Base-by-base conservation (phyloP, 2,329 filamentous ascomycete species). In the Hymenotorrendiella dingleyae region DNA sequence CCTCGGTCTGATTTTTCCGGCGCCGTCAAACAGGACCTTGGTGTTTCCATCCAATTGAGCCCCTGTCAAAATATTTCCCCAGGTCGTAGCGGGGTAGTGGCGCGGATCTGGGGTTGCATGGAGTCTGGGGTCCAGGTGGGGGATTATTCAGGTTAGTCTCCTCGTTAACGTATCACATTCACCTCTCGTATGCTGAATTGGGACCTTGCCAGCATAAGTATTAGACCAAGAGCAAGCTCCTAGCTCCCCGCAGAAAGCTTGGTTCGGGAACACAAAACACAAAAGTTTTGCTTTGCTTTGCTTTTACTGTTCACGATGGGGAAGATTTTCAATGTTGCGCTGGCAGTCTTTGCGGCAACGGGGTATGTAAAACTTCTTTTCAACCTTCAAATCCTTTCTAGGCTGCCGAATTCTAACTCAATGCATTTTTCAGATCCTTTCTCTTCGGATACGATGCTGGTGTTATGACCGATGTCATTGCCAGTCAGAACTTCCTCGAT, bases 311-410 rank as follows among this genome's bases (percentile, higher is more conserved):
- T 27, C 41, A 47, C 30, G 35, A 69, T 69, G 66, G 67, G 66
- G 36, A 61, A 62, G 42, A 33, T 62, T 34, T 70, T 68, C 58
- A 70, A 67, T 43, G 50, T 68, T 38, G 55, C 55, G 8, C 58
- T 70, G 23, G 65, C 66, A 17, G 44, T 64, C n/a, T 70, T 69
- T 37, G 66, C 65, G 33, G 64, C 59, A 19, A 69, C 66, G 6
- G 67, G 58, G 55, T 56, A 36, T 27, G 48, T 40, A 23, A 20
- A 22, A 12, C 33, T 22, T 6, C 6, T 22, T 9, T 20, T 20
- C 19, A 5, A 36, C 19, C 8, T 37, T 14, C 5, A 26, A n/a
- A n/a, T n/a, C n/a, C n/a, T n/a, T n/a, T n/a, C n/a, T n/a, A n/a
- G n/a, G n/a, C n/a, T n/a, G n/a, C 19, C 19, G 10, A n/a, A 19